phyloP scores from a whole-genome alignment of 495 filamentous ascomycete species.

The Podospora comata region DNA sequence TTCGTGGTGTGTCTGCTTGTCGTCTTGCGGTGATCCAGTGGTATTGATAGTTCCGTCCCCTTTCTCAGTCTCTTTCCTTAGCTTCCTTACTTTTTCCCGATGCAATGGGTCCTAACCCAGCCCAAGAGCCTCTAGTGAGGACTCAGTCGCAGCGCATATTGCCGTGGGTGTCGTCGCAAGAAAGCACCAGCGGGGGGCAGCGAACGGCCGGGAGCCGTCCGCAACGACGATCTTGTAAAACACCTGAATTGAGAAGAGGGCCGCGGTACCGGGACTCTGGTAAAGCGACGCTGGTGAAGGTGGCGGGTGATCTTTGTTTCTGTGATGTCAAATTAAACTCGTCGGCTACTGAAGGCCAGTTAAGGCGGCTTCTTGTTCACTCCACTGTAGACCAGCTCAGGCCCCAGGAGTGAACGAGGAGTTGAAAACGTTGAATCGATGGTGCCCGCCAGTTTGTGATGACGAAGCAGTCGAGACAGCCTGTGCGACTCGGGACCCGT shows the following conservation, averaged over 20 bases:
- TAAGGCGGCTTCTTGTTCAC: conserved; percentile 98
- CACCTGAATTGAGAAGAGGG: conserved; percentile 10
- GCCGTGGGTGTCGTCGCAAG: conserved; percentile 19
- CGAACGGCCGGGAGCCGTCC: conserved; percentile 41
- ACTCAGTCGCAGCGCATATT: conserved; percentile 36
- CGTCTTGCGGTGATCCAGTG: conserved; percentile 3
- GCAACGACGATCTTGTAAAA: conserved; percentile 23
- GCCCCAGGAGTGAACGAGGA: conserved; percentile 89
- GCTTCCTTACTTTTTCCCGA: conserved; percentile 7
- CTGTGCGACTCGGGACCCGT: neutral
- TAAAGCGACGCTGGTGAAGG: neutral
- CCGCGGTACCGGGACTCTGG: conserved; percentile 10
- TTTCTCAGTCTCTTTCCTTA: conserved; percentile 14
- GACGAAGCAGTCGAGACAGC: conserved; percentile 2
- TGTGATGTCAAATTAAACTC: conserved; percentile 15
- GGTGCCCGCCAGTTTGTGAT: conserved; percentile 72
- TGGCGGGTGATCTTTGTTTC: neutral
- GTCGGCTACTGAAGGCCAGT: conserved; percentile 53
- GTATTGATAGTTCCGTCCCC: neutral
- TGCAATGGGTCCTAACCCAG: conserved; percentile 24
- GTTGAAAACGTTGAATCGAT: conserved; percentile 71
- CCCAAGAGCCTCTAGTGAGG: conserved; percentile 26
- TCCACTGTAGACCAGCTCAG: conserved; percentile 87
- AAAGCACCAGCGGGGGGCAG: conserved; percentile 40
- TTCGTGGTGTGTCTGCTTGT: conserved; percentile 16